These are phyloP conservation scores for Magnolia changhungtana DNA, from an alignment of 164 flowering plant genomes.

Conservation along the genomic window DNA sequence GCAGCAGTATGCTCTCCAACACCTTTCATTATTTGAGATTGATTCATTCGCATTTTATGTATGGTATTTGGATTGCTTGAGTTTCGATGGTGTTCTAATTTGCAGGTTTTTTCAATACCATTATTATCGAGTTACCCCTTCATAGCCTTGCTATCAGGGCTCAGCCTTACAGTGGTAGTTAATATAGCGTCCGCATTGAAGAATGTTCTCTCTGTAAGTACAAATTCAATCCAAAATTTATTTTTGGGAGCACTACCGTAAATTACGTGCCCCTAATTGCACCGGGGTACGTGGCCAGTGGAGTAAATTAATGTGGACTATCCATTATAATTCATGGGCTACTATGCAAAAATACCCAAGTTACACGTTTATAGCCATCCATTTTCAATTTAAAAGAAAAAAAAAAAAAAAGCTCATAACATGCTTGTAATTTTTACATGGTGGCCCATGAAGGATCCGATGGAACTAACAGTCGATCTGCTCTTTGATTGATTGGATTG, in stretches of 20 bases:
- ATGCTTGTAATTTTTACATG: no score
- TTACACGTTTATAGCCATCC: no score
- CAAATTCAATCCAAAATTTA: neutral
- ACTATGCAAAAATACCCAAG: no score
- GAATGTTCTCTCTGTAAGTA: conserved; percentile 65
- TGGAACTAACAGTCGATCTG: no score
- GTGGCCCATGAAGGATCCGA: no score
- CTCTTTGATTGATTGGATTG: no score
- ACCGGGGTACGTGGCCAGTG: no score
- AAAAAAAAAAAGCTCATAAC: no score
- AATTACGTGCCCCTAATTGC: no score
- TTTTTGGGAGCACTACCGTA: neutral
- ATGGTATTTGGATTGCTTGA: neutral
- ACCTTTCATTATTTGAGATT: neutral
- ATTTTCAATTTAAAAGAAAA: no score
- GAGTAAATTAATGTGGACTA: no score
- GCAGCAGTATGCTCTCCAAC: conserved; percentile 39
- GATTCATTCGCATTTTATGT: neutral
- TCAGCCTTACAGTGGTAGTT: conserved; percentile 35
- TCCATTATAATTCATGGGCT: no score
- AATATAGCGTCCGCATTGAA: conserved; percentile 58
- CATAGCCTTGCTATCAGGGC: conserved; percentile 55
- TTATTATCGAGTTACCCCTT: conserved; percentile 57
- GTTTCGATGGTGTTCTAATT: neutral
- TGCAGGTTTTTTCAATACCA: conserved; percentile 46